A percentile compares a stretch with the other conserved stretches of the same genome.
These are phyloP conservation scores for Penicillium lagena DNA, from an alignment of 495 filamentous ascomycete species.

Conservation along the genomic window DNA sequence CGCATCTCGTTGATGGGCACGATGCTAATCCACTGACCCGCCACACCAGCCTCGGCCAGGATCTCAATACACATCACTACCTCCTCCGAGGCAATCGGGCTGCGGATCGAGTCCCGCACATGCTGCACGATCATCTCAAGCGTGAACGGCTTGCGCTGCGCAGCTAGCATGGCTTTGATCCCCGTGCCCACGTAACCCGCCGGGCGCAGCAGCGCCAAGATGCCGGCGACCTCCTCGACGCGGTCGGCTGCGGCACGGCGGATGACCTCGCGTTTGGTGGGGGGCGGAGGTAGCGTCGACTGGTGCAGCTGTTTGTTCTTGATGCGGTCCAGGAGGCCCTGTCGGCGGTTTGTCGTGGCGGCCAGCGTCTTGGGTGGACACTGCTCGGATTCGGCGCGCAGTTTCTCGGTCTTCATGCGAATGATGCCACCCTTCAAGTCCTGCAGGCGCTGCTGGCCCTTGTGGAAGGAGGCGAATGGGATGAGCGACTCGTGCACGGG, in stretches of 20 bases:
- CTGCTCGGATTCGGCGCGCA: conserved; percentile 15
- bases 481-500: conserved; percentile 36
- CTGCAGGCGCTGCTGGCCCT: conserved; percentile 41
- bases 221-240: conserved; percentile 35
- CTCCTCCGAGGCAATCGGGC: conserved; percentile 33
- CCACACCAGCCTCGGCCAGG: conserved; percentile 31
- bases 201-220: conserved; percentile 33
- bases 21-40: conserved; percentile 38
- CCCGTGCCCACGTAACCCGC: conserved; percentile 27
- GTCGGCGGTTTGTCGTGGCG: conserved; percentile 28
- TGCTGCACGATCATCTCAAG: conserved; percentile 32
- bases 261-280: conserved; percentile 34
- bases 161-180: conserved; percentile 23
- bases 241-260: conserved; percentile 33
- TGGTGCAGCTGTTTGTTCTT: conserved; percentile 39
- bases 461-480: conserved; percentile 34
- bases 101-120: conserved; percentile 34
- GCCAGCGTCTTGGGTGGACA: conserved; percentile 16
- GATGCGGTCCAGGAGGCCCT: conserved; percentile 37
- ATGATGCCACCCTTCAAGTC: conserved; percentile 38
- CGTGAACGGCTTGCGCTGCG: conserved; percentile 35
- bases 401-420: conserved; percentile 31
- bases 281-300: conserved; percentile 37
- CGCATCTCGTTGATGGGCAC: conserved; percentile 35
- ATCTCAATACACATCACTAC: conserved; percentile 38